Base-by-base conservation (phyloP, 768 basidiomycete species). In the Suillus tomentosus region DNA sequence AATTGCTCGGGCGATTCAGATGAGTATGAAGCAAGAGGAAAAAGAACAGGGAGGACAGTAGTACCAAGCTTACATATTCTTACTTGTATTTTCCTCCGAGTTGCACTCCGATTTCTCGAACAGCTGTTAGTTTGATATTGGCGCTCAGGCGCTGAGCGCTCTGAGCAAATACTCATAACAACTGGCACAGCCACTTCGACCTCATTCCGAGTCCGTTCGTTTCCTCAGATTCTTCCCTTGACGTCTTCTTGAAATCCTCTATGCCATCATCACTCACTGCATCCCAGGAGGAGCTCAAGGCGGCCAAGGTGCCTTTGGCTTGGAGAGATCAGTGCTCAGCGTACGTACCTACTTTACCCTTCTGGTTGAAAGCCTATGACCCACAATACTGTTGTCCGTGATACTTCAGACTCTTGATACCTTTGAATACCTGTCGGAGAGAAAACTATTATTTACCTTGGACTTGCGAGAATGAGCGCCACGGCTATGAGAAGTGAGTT, bases 291-390 rank as follows among this genome's bases (percentile, higher is more conserved):
- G 91, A 95, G 73, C 84, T 95, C 76, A 92, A 93, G 78, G 82
- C 82, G 6, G 80, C 89, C 66, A 81, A 78, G 65, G 85, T 95
- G 34, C 95, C 95, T 17, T 66, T 96, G 15, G 89, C 82, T 9
- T 96, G 92, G 90, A 84, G 95, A 74, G 95, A 97, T 77, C 85
- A 87, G 67, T 96, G 95, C 74, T 97, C 95, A 66, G 87, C 93
- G 94, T 96, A 75, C 72, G 95, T 85, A 34, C 39, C 40, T 69
- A 31, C 51, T 51, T 37, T 39, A 34, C 39, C 4, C 27, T 61
- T 34, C 24, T 11, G 7, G 54, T 61, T 37, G 60, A 56, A 43
- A 61, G 37, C 59, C n/a, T 22, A 27, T 58, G 40, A 68, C 62
- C 63, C 37, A 60, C 62, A 47, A 68, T 43, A 67, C 24, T 63